Base-by-base conservation (phyloP, 148 eudicot genomes). In the Dysphania ambrosioides region DNA sequence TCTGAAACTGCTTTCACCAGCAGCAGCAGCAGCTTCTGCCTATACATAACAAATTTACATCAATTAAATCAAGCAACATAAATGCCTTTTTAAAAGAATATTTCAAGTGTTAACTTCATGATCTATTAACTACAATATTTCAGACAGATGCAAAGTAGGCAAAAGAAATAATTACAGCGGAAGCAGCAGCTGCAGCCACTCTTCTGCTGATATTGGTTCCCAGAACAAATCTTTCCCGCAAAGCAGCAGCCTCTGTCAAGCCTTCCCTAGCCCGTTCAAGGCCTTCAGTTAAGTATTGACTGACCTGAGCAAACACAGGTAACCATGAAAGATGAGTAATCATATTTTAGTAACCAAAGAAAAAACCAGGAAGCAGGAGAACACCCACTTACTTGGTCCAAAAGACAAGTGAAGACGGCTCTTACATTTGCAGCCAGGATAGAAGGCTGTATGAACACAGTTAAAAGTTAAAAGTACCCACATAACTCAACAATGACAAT, bases 1-100 rank as follows among this genome's bases (percentile, higher is more conserved):
- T 84, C 90, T 90, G 75, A 95, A 95, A 83, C 99, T 92, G 87
- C 94, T 92, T 88, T 95, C 97, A 71, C 99, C 96, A 70, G 97
- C 97, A 51, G 99, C 97, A 40, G 99, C 99, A 53, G 99, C 97
- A 82, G 97, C 97, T 86, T 95, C 99, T 55, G 97, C 99, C 99
- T 95, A 72, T 70, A 79, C 62, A 77, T 40, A 34, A 84, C 64
- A 70, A 70, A 76, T 70, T 40, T 58, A 75, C 32, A 55, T 72
- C 49, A 63, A 53, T 62, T 69, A 51, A 53, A 29, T 76, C 51
- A 74, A 67, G 59, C 36, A 53, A 79, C 61, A n/a, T 41, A 56
- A 21, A 75, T 47, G 3, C 30, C 38, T 35, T 73, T 12, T 3
- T 12, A 36, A 36, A 41, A 32, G 38, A 27, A 38, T 5, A 0